Evolutionary conservation across 2,329 filamentous ascomycete genomes (phyloP).

Genomic region (Alternaria solani): DNA sequence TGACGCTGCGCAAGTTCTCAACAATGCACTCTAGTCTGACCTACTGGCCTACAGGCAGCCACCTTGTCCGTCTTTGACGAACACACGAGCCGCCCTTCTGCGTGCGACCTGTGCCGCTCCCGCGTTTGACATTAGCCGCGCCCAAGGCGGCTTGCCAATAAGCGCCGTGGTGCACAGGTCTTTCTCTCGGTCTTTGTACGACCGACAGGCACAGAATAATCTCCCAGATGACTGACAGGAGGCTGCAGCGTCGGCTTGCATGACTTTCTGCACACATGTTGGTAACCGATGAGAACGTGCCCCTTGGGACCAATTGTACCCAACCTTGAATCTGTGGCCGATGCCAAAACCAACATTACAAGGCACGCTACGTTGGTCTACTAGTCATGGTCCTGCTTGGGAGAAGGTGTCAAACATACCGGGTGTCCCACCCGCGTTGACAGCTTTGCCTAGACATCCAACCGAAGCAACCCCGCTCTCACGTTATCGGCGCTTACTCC

Average conservation of each 20-base stretch:
- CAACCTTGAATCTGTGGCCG: not conserved
- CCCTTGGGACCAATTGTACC: not conserved
- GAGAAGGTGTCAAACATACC: conserved; percentile 5
- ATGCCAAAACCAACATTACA: not conserved
- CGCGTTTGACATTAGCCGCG: conserved; percentile 30
- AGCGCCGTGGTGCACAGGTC: conserved; percentile 12
- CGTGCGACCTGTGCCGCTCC: conserved; percentile 18
- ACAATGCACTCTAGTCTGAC: not conserved
- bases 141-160: conserved; percentile 16
- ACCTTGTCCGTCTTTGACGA: conserved; percentile 9
- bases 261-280: not conserved
- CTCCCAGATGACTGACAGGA: conserved; percentile 12
- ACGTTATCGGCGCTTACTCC: conserved; percentile 36
- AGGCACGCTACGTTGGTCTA: conserved; percentile 1
- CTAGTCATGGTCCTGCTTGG: conserved; percentile 2
- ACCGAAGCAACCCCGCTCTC: conserved; percentile 23
- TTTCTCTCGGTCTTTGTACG: conserved; percentile 7
- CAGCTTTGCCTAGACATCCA: conserved; percentile 10
- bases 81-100: conserved; percentile 6
- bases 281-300: not conserved
- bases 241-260: conserved; percentile 10
- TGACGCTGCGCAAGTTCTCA: conserved; percentile 3
- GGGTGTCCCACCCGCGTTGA: conserved; percentile 6
- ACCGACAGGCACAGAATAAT: conserved; percentile 10
- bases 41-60: conserved; percentile 6